Percentiles rank a stretch among this genome's conserved stretches.
Conservation (phyloP, 2,329 filamentous ascomycete species). For the Thelonectria discophora region DNA sequence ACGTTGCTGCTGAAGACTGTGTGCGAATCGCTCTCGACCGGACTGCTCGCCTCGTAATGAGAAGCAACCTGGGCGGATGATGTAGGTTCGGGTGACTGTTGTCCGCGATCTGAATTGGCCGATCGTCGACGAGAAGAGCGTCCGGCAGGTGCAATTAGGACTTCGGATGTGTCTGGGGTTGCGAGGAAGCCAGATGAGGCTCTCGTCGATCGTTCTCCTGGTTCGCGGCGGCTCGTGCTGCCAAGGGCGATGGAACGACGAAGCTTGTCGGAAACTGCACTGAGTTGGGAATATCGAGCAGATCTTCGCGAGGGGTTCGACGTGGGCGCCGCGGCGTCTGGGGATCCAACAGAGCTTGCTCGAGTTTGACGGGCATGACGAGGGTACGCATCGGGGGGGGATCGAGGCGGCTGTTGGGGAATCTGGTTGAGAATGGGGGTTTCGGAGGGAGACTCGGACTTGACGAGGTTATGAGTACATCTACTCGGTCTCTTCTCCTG, state of each 20-base stretch:
- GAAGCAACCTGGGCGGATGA: slow-evolving; percentile 47
- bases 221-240: slow-evolving; percentile 39
- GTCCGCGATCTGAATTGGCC: slow-evolving; percentile 52
- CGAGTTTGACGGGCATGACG: slow-evolving; percentile 45
- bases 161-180: slow-evolving; percentile 67
- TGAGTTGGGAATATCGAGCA: slow-evolving; percentile 42
- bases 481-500: slow-evolving; percentile 35
- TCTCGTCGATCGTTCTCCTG: slow-evolving; percentile 37
- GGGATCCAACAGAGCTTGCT: slow-evolving; percentile 44
- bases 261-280: slow-evolving; percentile 47
- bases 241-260: slow-evolving; percentile 46
- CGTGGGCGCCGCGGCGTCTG: slow-evolving; percentile 35
- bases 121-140: slow-evolving; percentile 53
- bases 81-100: slow-evolving; percentile 57
- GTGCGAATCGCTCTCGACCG: slow-evolving; percentile 63
- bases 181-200: slow-evolving; percentile 53
- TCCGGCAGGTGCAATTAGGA: slow-evolving; percentile 43
- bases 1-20: slow-evolving; percentile 71
- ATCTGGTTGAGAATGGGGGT: slow-evolving; percentile 40
- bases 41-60: slow-evolving; percentile 60
- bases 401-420: slow-evolving; percentile 45
- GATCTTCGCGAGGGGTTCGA: slow-evolving; percentile 38
- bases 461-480: slow-evolving; percentile 41
- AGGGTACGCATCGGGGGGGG: slow-evolving; percentile 46
- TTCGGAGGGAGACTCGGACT: slow-evolving; percentile 42